phyloP scores from a whole-genome alignment of 371 early-diverging fungal species.

The Thermomucor indicae-seudaticae region DNA sequence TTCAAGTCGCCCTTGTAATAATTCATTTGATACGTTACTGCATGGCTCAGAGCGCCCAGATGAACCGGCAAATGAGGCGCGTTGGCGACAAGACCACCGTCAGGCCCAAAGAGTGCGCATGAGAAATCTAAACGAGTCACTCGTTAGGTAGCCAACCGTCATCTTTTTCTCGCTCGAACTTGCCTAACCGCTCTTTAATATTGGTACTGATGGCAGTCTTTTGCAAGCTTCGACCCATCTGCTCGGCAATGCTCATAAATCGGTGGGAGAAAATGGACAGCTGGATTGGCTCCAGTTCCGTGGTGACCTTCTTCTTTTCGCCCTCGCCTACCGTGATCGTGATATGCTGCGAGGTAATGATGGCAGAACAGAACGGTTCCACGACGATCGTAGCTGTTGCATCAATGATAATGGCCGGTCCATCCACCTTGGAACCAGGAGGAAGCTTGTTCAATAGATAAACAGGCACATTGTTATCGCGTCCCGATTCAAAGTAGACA shows the following conservation, averaged over 20 bases:
- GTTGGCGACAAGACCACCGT: conserved; percentile 87
- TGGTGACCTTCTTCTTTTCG: conserved; percentile 41
- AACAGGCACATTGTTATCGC: conserved; percentile 71
- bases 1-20: conserved; percentile 58
- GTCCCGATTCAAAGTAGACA: conserved; percentile 80
- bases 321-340: conserved; percentile 64
- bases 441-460: conserved; percentile 60
- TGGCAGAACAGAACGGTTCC: conserved; percentile 74
- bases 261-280: conserved; percentile 92
- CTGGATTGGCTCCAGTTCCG: conserved; percentile 78
- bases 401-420: conserved; percentile 91
- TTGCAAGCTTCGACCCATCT: conserved; percentile 94
- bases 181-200: conserved; percentile 85
- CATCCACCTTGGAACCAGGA: conserved; percentile 65
- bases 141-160: no score
- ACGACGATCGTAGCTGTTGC: conserved; percentile 84
- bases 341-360: conserved; percentile 75
- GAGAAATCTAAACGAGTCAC: conserved; percentile 78
- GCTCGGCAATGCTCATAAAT: conserved; percentile 97
- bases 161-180: no score
- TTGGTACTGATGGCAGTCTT: conserved; percentile 95
- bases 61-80: conserved; percentile 97
- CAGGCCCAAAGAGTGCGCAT: conserved; percentile 94
- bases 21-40: conserved; percentile 86
- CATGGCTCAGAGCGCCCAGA: conserved; percentile 90